Evolutionary conservation across 495 filamentous ascomycete species (phyloP).

Genomic region (Talaromyces adpressus): DNA sequence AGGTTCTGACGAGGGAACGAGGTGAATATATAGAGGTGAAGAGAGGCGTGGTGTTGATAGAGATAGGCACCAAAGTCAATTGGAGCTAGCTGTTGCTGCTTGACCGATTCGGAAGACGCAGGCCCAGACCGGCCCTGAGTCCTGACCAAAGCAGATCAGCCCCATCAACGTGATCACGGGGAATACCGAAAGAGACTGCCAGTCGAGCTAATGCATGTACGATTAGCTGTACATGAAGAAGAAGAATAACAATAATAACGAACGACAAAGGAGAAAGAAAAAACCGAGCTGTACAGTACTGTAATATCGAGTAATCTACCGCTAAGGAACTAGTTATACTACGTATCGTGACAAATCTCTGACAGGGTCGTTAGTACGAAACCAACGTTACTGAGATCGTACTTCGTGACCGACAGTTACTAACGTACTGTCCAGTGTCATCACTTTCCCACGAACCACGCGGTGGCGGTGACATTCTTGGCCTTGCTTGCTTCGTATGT

Average conservation of each 20-base stretch:
- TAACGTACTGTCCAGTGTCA: neutral
- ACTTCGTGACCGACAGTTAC: neutral
- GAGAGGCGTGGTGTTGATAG: neutral
- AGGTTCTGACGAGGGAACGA: neutral
- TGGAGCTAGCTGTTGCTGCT: neutral
- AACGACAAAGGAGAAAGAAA: neutral
- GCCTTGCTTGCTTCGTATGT: neutral
- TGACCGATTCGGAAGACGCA: neutral
- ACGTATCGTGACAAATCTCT: neutral
- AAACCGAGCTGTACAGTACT: neutral
- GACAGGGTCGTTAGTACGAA: neutral
- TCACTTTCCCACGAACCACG: neutral
- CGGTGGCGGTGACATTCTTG: neutral
- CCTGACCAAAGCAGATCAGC: neutral
- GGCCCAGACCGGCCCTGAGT: conserved; percentile 2
- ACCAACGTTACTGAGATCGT: neutral
- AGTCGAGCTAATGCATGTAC: neutral
- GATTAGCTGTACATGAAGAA: neutral
- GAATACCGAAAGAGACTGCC: conserved; percentile 1
- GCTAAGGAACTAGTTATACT: neutral
- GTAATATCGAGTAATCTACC: no score
- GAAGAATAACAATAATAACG: no score
- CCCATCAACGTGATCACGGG: conserved; percentile 5
- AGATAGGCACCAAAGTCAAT: neutral
- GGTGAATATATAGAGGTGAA: conserved; percentile 1